Conservation (phyloP, 2,329 filamentous ascomycete species). For the Neonectria magnoliae region DNA sequence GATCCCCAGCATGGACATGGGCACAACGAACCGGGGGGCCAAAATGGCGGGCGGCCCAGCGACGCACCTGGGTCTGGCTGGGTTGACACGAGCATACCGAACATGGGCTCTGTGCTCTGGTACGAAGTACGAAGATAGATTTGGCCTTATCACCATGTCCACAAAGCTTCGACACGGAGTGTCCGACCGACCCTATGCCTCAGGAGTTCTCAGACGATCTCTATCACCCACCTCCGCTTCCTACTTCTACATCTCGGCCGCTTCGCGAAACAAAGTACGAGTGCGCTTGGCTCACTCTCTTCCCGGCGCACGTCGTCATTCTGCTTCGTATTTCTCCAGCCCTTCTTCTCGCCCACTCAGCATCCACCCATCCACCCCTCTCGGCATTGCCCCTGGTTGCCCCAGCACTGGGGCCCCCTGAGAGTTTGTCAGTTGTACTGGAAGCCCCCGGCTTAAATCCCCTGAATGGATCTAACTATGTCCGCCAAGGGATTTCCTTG, state of each 20-base stretch:
- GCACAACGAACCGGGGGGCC: background rate
- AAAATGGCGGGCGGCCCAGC: background rate
- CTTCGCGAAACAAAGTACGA: constrained; percentile 7
- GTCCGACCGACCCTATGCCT: constrained; percentile 32
- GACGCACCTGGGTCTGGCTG: constrained; percentile 7
- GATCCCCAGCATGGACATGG: background rate
- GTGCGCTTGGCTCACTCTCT: constrained; percentile 10
- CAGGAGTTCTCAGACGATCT: background rate
- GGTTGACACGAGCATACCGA: constrained; percentile 16
- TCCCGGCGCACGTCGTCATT: constrained; percentile 26
- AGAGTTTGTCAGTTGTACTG: constrained; percentile 17
- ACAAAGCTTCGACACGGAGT: constrained; percentile 30
- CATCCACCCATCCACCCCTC: constrained; percentile 21
- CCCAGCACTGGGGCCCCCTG: constrained; percentile 25
- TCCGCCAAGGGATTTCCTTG: background rate
- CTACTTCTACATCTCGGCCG: background rate
- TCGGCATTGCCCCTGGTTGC: constrained; percentile 35
- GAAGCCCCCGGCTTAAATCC: background rate
- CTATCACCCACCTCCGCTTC: background rate
- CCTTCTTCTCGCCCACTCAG: constrained; percentile 8
- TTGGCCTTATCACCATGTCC: constrained; percentile 12
- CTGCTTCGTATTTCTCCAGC: constrained; percentile 38
- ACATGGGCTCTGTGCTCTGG: background rate
- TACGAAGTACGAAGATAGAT: too few relatives aligned
- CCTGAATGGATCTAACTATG: constrained; percentile 9